These are phyloP conservation scores for Coniochaeta sp. DNA, from an alignment of 2,329 filamentous ascomycete genomes.

Conservation along the genomic window DNA sequence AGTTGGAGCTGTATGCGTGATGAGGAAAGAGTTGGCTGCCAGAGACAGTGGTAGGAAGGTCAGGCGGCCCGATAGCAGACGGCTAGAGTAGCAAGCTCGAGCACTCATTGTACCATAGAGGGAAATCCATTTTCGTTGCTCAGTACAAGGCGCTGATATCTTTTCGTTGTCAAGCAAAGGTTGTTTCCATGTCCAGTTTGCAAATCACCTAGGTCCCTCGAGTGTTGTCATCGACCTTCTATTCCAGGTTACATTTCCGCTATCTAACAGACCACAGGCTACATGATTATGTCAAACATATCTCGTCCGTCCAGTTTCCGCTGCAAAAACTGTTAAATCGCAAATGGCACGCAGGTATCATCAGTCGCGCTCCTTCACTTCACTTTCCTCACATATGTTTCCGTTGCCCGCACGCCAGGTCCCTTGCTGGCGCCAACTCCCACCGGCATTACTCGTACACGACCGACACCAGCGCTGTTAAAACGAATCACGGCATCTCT, in stretches of 20 bases:
- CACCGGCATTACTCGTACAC: background rate
- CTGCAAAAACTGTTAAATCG: background rate
- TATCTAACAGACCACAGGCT: constrained; percentile 1
- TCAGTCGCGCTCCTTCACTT: background rate
- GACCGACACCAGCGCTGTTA: background rate
- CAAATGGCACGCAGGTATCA: background rate
- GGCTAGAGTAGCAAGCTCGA: background rate
- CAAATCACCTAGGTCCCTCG: too few species aligned
- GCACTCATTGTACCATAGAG: background rate
- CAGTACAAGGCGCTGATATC: background rate
- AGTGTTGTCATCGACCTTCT: background rate
- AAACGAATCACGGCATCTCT: too few species aligned
- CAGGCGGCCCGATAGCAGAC: background rate
- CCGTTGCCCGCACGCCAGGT: background rate
- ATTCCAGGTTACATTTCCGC: background rate
- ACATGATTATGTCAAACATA: background rate
- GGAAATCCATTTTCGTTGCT: background rate
- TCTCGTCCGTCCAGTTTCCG: background rate
- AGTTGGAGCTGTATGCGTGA: too few species aligned
- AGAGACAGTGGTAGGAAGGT: background rate
- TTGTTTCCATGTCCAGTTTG: too few species aligned
- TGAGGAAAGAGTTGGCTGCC: too few species aligned
- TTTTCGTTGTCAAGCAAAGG: too few species aligned
- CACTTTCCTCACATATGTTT: background rate
- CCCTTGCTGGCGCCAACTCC: background rate